Base-by-base conservation (phyloP, 2,329 filamentous ascomycete genomes). In the Trichoderma endophyticum region DNA sequence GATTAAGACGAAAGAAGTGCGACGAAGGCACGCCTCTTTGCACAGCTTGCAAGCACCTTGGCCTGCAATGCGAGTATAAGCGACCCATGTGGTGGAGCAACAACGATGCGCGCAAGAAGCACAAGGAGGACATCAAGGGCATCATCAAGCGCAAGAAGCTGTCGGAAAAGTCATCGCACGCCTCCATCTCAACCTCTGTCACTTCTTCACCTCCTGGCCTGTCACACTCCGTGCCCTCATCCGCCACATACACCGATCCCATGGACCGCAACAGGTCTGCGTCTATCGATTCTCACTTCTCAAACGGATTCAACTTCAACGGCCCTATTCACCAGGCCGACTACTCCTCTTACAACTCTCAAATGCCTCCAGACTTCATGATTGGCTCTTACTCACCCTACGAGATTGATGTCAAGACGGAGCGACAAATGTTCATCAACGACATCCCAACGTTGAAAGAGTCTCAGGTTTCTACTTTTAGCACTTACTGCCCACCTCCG, bases 81-180 rank as follows among this genome's bases (percentile, higher is more conserved):
- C 87, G 95, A 79, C 96, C 96, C 48, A 90, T 93, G 84, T 99
- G 96, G 96, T 99, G 96, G 96, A 93, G 92, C 83, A 98, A 96
- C 86, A 92, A 93, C 79, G 94, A 97, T 75, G 90, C 92, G 79
- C 88, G 96, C 76, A 90, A 92, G 77, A 85, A 91, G 71, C 94
- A 98, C 81, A 99, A 98, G 85, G 96, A 98, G 80, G 86, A 91
- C 76, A 97, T 99, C 87, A 99, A 99, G 88, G 92, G 92, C 83
- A 93, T 95, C 82, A 98, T 99, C 86, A 98, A 97, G 89, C 90
- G 92, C 80, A 98, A 96, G 80, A 98, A 98, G 88, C 87, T 97
- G 76, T 91, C 91, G 30, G 95, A 98, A 84, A 97, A 97, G 89
- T 86, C 89, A 67, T 87, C 90, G 67, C 66, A 69, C 26, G 83